Base-by-base conservation (phyloP, 1,284 basidiomycete species). In the Heterobasidion annosum region DNA sequence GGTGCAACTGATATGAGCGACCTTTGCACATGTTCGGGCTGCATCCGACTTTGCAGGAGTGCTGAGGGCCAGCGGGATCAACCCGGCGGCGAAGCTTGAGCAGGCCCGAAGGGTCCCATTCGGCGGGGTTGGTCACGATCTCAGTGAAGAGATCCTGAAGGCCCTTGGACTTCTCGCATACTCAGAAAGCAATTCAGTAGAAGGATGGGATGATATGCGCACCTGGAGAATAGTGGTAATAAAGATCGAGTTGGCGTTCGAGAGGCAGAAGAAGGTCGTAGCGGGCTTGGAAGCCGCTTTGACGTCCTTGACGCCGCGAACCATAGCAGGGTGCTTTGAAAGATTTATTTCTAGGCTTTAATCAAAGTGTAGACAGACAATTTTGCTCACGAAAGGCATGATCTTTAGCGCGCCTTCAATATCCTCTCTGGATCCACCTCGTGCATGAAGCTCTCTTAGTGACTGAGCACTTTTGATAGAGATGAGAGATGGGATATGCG, bases 11-110 rank as follows among this genome's bases (percentile, higher is more conserved):
- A 40, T 15, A 3, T 18, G 45, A 16, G 25, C 16, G 10, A 85
- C 91, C 96, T 78, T 99, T 99, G 78, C 96, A 99, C 94, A 99
- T 98, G 74, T 99, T 99, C 9, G 90, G 81, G 56, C 86, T 86
- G 75, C 96, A 99, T 13, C 96, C 96, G 53, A 98, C 78, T 52
- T 73, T 77, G 72, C 96, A 99, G 1, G 65, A 67, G 69, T 99
- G 97, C 63, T 95, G 94, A 5, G 83, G 82, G 1, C 82, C 86
- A 44, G 75, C 67, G 13, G 90, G 87, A 53, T 87, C 84, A 43
- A 98, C 74, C 47, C 88, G 80, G 19, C 95, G 79, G 33, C 79
- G 77, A 53, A 99, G 73, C 58, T 87, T 82, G 55, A 99, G 83
- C 8, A 89, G 75, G 50, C 93, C 87, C 1, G 80, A 79, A 0